Evolutionary conservation across 139 green algal genomes (phyloP).

Genomic region (Spirogloea muscicola): DNA sequence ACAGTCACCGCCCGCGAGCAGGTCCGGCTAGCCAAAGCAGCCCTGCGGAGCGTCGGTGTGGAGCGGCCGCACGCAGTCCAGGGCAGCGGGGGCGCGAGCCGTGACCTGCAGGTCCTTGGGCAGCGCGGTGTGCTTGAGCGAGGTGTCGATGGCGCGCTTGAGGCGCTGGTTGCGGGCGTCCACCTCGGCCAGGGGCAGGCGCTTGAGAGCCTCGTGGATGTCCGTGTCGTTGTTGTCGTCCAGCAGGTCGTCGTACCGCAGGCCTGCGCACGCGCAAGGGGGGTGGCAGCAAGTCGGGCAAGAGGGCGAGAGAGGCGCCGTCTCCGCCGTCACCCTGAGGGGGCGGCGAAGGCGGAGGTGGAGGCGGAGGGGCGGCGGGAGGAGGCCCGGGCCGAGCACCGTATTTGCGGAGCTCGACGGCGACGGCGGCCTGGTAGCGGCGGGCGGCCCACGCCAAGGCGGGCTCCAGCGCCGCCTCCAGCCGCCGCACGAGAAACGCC

Average conservation of each 20-base stretch:
- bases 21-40: background rate
- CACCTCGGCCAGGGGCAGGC: conserved; percentile 83
- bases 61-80: conserved; percentile 23
- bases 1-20: background rate
- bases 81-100: background rate
- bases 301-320: no score
- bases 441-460: conserved; percentile 31
- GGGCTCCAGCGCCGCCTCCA: no score
- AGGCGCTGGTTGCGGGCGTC: conserved; percentile 84
- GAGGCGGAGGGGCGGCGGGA: no score
- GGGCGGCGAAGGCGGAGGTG: no score
- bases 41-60: background rate
- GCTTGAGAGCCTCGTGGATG: conserved; percentile 83
- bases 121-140: conserved; percentile 79
- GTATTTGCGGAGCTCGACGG: conserved; percentile 34
- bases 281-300: no score
- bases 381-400: no score
- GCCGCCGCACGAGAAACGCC: no score
- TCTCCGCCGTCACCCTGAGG: background rate
- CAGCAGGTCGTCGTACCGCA: conserved; percentile 95
- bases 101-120: conserved; percentile 65
- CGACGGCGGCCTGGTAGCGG: conserved; percentile 35
- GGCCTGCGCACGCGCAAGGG: conserved; percentile 42
- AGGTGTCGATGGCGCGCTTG: conserved; percentile 87
- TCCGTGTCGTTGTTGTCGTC: conserved; percentile 86